These are phyloP conservation scores for Alloascoidea africana DNA, from an alignment of 805 yeast genomes.

Conservation along the genomic window DNA sequence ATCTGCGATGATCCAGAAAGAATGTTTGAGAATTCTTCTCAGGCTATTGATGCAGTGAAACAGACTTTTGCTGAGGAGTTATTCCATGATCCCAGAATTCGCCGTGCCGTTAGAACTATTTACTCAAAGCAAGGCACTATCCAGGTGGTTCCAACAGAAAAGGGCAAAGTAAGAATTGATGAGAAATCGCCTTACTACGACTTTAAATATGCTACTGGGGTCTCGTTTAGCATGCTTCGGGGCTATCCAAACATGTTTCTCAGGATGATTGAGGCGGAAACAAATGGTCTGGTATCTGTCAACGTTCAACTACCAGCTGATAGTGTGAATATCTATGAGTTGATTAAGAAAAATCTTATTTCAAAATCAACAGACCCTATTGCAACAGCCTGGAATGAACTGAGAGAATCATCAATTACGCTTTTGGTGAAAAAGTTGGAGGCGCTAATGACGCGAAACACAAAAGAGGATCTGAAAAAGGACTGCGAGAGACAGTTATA, in stretches of 20 bases:
- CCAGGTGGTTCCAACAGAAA: slow-evolving; percentile 68
- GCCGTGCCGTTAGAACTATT: slow-evolving; percentile 46
- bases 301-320: slow-evolving; percentile 40
- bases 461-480: slow-evolving; percentile 69
- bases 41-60: slow-evolving; percentile 60
- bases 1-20: slow-evolving; percentile 21
- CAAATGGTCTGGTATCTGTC: slow-evolving; percentile 54
- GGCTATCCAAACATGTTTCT: slow-evolving; percentile 68
- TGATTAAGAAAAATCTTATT: slow-evolving; percentile 18
- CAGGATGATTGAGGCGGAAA: slow-evolving; percentile 87
- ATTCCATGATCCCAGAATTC: slow-evolving; percentile 63
- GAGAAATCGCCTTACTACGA: slow-evolving; percentile 72
- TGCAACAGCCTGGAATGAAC: slow-evolving; percentile 67
- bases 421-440: slow-evolving; percentile 54
- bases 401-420: slow-evolving; percentile 52
- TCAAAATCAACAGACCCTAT: slow-evolving; percentile 3
- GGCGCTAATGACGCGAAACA: slow-evolving; percentile 52
- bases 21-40: slow-evolving; percentile 37
- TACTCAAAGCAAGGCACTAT: slow-evolving; percentile 50
- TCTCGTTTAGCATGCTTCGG: slow-evolving; percentile 62
- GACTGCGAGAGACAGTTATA: slow-evolving; percentile 61
- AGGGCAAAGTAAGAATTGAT: slow-evolving; percentile 66
- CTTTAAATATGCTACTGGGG: slow-evolving; percentile 78
- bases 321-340: slow-evolving; percentile 41
- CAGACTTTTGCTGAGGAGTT: slow-evolving; percentile 69